Percentiles rank a stretch among this genome's conserved stretches.
phyloP scores from a whole-genome alignment of 2,329 filamentous ascomycete species.

The Bipolaris bicolor region DNA sequence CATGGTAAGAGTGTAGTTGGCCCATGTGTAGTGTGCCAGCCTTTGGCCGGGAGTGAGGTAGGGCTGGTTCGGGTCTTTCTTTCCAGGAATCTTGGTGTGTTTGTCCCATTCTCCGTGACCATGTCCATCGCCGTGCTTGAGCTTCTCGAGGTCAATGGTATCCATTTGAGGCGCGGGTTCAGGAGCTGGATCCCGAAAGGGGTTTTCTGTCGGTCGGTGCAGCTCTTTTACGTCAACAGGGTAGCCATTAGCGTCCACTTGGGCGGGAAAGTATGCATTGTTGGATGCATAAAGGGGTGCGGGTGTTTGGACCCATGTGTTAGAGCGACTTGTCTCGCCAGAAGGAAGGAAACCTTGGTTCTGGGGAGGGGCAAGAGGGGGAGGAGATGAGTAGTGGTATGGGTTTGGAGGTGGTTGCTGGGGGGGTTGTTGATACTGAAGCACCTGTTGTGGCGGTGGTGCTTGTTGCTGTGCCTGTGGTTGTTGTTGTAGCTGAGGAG shows the following conservation, averaged over 20 bases:
- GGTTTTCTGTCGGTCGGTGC: conserved; percentile 24
- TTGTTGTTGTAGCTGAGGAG: conserved; percentile 11
- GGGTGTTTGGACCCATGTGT: conserved; percentile 40
- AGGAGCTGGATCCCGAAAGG: conserved; percentile 25
- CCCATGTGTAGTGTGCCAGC: conserved; percentile 55
- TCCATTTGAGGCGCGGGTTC: conserved; percentile 21
- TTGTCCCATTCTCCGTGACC: conserved; percentile 30
- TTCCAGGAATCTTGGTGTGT: conserved; percentile 36
- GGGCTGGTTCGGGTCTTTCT: conserved; percentile 44
- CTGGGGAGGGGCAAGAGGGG: conserved; percentile 13
- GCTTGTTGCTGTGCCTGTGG: conserved; percentile 9
- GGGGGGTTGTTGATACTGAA: conserved; percentile 5
- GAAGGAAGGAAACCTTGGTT: conserved; percentile 20
- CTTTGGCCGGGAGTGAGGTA: conserved; percentile 36
- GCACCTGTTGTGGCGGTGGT: conserved; percentile 1
- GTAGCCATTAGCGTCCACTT: conserved; percentile 34
- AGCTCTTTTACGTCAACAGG: conserved; percentile 35
- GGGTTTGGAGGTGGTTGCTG: conserved; percentile 4
- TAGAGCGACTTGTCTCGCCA: conserved; percentile 34
- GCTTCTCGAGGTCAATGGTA: conserved; percentile 40
- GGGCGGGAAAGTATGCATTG: conserved; percentile 29
- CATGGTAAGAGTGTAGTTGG: conserved; percentile 57
- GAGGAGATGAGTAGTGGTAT: conserved; percentile 16
- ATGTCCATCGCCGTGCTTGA: conserved; percentile 26
- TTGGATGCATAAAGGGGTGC: conserved; percentile 26